phyloP scores from a whole-genome alignment of 805 yeast genomes.

The Saccharomycopsis sp. region DNA sequence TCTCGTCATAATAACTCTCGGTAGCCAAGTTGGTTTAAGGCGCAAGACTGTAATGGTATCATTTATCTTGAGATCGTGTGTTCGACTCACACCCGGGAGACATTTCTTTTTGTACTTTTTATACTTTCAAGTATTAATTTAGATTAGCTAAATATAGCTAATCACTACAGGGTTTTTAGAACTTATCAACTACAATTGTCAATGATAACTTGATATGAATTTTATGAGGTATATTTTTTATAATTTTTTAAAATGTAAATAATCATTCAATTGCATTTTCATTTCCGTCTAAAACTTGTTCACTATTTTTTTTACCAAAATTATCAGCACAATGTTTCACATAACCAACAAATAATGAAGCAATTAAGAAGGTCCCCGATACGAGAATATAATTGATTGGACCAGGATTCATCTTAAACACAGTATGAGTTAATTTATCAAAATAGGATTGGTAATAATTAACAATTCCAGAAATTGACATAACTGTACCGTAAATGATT shows the following conservation, averaged over 20 bases:
- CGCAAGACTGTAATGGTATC: slow-evolving; percentile 17
- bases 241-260: too few relatives aligned
- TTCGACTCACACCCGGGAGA: slow-evolving; percentile 17
- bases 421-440: slow-evolving; percentile 61
- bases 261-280: slow-evolving; percentile 1
- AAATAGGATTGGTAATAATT: slow-evolving; percentile 62
- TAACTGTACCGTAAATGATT: slow-evolving; percentile 78
- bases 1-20: slow-evolving; percentile 7
- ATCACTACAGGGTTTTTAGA: not conserved
- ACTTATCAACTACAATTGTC: too few relatives aligned
- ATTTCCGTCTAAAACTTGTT: not conserved
- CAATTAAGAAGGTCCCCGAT: slow-evolving; percentile 34
- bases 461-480: slow-evolving; percentile 72
- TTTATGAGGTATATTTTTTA: too few relatives aligned
- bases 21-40: slow-evolving; percentile 18
- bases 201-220: too few relatives aligned
- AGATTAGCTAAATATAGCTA: too few relatives aligned
- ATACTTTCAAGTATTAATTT: too few relatives aligned
- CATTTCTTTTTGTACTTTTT: too few relatives aligned
- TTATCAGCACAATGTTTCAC: slow-evolving; percentile 11
- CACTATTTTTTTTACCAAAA: slow-evolving; percentile 8
- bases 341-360: slow-evolving; percentile 4
- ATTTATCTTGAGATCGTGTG: slow-evolving; percentile 16
- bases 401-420: slow-evolving; percentile 63
- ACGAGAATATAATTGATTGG: slow-evolving; percentile 63